Conservation (phyloP, 495 filamentous ascomycete species). For the Tuber umbilicatum region DNA sequence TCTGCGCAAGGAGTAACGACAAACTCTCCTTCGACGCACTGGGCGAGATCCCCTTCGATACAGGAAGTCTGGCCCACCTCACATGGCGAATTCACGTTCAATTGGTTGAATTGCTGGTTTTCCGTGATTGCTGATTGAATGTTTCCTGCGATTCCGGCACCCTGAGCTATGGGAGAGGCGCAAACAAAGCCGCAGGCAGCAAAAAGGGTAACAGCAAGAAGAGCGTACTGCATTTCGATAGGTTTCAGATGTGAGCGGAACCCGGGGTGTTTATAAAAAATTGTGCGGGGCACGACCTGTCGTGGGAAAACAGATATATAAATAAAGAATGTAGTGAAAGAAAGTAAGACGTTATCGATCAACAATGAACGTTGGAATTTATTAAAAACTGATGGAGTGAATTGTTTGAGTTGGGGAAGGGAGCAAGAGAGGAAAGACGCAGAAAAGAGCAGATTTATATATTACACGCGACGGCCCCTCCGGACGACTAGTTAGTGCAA, state of each 20-base stretch:
- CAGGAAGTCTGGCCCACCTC: background rate
- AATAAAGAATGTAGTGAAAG: background rate
- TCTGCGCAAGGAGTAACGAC: background rate
- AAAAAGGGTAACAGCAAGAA: constrained; percentile 13
- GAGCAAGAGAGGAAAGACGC: background rate
- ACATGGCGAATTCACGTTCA: constrained; percentile 14
- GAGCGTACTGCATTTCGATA: constrained; percentile 24
- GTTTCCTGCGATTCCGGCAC: constrained; percentile 8
- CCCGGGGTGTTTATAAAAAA: background rate
- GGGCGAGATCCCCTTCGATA: constrained; percentile 6
- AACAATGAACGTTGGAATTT: constrained; percentile 18
- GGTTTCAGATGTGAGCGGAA: background rate
- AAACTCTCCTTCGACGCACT: constrained; percentile 14
- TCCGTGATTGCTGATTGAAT: constrained; percentile 21
- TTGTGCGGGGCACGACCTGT: constrained; percentile 18
- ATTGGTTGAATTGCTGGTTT: constrained; percentile 15
- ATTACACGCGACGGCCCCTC: background rate
- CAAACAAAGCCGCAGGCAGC: constrained; percentile 12
- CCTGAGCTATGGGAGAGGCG: constrained; percentile 23
- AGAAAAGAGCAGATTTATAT: background rate
- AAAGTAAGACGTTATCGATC: constrained; percentile 27
- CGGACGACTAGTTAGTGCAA: background rate
- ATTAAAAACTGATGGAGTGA: background rate
- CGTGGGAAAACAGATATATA: constrained; percentile 12
- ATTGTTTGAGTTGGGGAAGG: background rate